Evolutionary conservation across 2,329 filamentous ascomycete genomes (phyloP), one percentile per base, ranked within the genome.

Genomic region (Colletotrichum siamense): DNA sequence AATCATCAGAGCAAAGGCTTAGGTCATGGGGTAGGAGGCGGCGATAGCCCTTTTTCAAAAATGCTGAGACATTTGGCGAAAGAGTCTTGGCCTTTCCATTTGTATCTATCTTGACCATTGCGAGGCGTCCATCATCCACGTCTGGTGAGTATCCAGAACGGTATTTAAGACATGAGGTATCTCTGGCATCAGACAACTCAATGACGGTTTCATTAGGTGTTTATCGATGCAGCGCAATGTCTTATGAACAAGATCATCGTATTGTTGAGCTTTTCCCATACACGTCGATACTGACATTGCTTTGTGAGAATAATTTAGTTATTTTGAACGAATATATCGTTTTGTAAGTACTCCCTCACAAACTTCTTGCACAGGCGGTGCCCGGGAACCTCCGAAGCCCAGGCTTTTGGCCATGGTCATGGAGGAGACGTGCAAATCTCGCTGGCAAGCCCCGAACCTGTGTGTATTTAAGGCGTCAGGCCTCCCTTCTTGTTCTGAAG

Each of bases 11-110:
- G 12, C 32, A 4, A 13, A 34, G 12, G 10, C 10, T 34, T 13
- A 34, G 32, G 10, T 34, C 12, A 34, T 13, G 12, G 32, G 32
- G 32, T 34, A 34, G 5, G 32, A 13, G 32, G 32, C 32, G 5
- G 32, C 12, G 32, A 34, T 13, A 13, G 32, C 2, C 32, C 10
- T 34, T 12, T 12, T 13, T 34, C 32, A 5, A 34, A 4, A 12
- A 2, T 13, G 12, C 12, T 8, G 28, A 12, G n/a, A n/a, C n/a
- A n/a, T n/a, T n/a, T n/a, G 5, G 18, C 39, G 8, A n/a, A 44
- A 5, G 2, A 44, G 18, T 10, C 39, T n/a, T 12, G 1, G 5
- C 39, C 39, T 5, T 5, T 44, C 39, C 0, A n/a, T 44, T 0
- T 44, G 18, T n/a, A 6, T 44, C 8, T 1, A 12, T 44, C 1